Evolutionary conservation across 371 early-diverging fungal genomes (phyloP).

Genomic region (Lichtheimia corymbifera): DNA sequence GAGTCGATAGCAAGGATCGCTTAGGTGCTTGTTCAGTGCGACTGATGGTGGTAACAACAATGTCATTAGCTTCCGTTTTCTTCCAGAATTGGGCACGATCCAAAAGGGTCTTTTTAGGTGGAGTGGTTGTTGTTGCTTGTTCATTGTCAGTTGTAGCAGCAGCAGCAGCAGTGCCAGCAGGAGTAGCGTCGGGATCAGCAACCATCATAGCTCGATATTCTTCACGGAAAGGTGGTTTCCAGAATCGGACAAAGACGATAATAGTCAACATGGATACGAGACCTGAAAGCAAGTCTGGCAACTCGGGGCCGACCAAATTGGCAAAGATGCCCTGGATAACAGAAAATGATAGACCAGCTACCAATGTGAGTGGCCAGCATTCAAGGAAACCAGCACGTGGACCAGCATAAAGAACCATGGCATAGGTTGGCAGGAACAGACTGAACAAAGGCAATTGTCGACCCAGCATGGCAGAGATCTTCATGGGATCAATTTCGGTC

Average conservation of each 20-base stretch:
- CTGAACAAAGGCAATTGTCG: slow-evolving; percentile 49
- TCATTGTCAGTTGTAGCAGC: neutral
- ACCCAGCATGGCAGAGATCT: slow-evolving; percentile 50
- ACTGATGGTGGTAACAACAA: neutral
- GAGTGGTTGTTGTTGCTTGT: neutral
- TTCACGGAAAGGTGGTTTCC: slow-evolving; percentile 48
- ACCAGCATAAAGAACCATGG: slow-evolving; percentile 40
- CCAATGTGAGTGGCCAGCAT: slow-evolving; percentile 49
- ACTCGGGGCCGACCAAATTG: slow-evolving; percentile 49
- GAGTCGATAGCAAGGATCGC: neutral
- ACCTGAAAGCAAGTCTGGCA: slow-evolving; percentile 53
- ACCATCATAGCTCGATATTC: slow-evolving; percentile 29
- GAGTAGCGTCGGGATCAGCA: neutral
- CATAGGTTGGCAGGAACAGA: slow-evolving; percentile 45
- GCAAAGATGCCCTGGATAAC: slow-evolving; percentile 43
- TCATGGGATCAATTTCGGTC: slow-evolving; percentile 37
- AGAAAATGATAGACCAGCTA: slow-evolving; percentile 51
- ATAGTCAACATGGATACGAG: slow-evolving; percentile 36
- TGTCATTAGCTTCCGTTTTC: neutral
- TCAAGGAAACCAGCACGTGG: slow-evolving; percentile 40
- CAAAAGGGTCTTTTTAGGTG: neutral
- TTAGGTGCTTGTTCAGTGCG: neutral
- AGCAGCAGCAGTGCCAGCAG: too few species aligned
- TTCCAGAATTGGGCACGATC: neutral
- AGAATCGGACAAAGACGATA: slow-evolving; percentile 46